phyloP scores from a whole-genome alignment of 1,139 yeast species.

The Lodderomyces oxycetoniae region DNA sequence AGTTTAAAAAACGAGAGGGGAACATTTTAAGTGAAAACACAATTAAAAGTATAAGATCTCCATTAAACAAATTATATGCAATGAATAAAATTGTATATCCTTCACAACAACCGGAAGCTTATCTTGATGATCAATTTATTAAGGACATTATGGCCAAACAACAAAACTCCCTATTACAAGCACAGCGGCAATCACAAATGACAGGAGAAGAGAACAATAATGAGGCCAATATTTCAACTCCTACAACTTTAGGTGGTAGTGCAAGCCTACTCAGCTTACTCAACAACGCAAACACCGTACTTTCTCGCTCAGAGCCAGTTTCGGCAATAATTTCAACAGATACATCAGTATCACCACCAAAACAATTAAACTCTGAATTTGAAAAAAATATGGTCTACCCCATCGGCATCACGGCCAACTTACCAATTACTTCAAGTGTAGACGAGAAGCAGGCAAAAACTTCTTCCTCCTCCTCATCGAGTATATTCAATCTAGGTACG shows the following conservation, averaged over 20 bases:
- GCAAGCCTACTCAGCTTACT: background rate
- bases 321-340: too few relatives aligned
- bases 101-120: slow-evolving; percentile 8
- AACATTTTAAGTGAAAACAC: slow-evolving; percentile 11
- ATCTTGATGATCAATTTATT: slow-evolving; percentile 10
- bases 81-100: slow-evolving; percentile 13
- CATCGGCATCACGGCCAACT: too few relatives aligned
- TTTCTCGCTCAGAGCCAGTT: too few relatives aligned
- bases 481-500: background rate
- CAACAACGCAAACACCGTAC: too few relatives aligned
- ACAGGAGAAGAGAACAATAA: background rate
- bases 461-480: slow-evolving; percentile 4
- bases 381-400: too few relatives aligned
- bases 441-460: slow-evolving; percentile 1
- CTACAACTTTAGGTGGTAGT: background rate
- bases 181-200: too few relatives aligned
- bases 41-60: slow-evolving; percentile 11
- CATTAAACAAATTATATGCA: slow-evolving; percentile 10
- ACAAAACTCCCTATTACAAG: background rate
- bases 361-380: too few relatives aligned
- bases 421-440: too few relatives aligned
- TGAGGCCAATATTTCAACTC: background rate
- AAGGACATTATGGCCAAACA: slow-evolving; percentile 8
- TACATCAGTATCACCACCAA: background rate
- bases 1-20: slow-evolving; percentile 7